Evolutionary conservation across 495 filamentous ascomycete species (phyloP).

Genomic region (Podospora conica): DNA sequence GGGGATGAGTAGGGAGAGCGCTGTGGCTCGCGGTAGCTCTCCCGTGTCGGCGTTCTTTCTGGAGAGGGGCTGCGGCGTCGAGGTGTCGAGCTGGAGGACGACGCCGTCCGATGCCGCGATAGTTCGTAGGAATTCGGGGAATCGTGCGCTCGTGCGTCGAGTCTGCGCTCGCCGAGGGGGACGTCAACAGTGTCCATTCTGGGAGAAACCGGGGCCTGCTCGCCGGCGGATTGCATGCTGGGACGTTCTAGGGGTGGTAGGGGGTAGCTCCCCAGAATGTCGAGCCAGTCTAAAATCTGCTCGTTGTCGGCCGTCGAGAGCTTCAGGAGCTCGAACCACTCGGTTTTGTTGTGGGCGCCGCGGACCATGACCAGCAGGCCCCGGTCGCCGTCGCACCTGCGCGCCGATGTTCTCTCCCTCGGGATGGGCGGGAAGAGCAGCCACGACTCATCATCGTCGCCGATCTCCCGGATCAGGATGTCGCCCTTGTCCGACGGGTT

Average conservation of each 20-base stretch:
- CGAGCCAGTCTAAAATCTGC: conserved; percentile 77
- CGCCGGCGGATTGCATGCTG: conserved; percentile 22
- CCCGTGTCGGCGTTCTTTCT: conserved; percentile 28
- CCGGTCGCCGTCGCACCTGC: conserved; percentile 60
- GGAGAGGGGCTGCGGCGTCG: conserved; percentile 11
- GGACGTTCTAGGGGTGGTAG: conserved; percentile 55
- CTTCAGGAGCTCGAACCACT: conserved; percentile 79
- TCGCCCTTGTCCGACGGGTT: conserved; percentile 58
- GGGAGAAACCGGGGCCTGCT: conserved; percentile 35
- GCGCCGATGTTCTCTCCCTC: conserved; percentile 64
- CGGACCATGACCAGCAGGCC: conserved; percentile 84
- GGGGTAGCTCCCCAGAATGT: conserved; percentile 70
- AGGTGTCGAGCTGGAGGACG: conserved; percentile 15
- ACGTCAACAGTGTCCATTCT: conserved; percentile 55
- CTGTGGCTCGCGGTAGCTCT: conserved; percentile 20
- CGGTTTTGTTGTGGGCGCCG: conserved; percentile 49
- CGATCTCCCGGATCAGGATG: conserved; percentile 83
- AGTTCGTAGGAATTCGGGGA: conserved; percentile 9
- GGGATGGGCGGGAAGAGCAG: conserved; percentile 83
- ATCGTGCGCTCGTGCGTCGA: conserved; percentile 16
- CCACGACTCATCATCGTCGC: conserved; percentile 64
- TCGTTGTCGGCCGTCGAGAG: conserved; percentile 65
- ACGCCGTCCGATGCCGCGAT: conserved; percentile 16
- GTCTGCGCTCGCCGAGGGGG: conserved; percentile 66
- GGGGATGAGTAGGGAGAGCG: not conserved